Percentiles rank a stretch among this genome's conserved stretches.
Evolutionary conservation across 148 eudicot species (phyloP).

Genomic region (Camellia sinensis): DNA sequence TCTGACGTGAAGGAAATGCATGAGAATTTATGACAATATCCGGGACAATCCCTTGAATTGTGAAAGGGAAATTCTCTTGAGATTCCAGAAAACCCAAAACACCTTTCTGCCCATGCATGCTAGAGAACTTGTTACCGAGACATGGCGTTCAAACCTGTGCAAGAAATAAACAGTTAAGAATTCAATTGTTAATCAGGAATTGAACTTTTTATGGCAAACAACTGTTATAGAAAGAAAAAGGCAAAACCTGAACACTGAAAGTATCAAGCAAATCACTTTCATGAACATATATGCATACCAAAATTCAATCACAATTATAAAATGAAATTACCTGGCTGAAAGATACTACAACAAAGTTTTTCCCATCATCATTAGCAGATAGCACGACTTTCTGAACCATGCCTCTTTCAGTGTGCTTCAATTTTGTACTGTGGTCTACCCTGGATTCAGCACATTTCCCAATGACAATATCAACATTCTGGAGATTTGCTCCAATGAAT

Average conservation of each 20-base stretch:
- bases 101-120: constrained; percentile 99
- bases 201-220: background rate
- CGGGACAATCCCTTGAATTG: constrained; percentile 90
- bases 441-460: constrained; percentile 79
- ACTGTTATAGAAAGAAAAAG: background rate
- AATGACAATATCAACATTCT: constrained; percentile 82
- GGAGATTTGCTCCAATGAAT: constrained; percentile 73
- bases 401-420: constrained; percentile 92
- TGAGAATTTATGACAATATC: constrained; percentile 96
- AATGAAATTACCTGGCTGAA: constrained; percentile 69
- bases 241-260: background rate
- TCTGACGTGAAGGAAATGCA: constrained; percentile 95
- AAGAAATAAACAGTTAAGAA: background rate
- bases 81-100: constrained; percentile 85
- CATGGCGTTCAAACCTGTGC: constrained; percentile 88
- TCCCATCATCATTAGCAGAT: constrained; percentile 92
- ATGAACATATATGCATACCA: background rate
- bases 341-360: constrained; percentile 87
- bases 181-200: background rate
- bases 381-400: constrained; percentile 90
- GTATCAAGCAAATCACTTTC: background rate
- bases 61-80: constrained; percentile 90
- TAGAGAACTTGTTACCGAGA: constrained; percentile 93
- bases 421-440: constrained; percentile 75
- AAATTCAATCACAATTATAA: background rate